Base-by-base conservation (phyloP, 352 stramenopile genomes). In the Phytopythium boreale region DNA sequence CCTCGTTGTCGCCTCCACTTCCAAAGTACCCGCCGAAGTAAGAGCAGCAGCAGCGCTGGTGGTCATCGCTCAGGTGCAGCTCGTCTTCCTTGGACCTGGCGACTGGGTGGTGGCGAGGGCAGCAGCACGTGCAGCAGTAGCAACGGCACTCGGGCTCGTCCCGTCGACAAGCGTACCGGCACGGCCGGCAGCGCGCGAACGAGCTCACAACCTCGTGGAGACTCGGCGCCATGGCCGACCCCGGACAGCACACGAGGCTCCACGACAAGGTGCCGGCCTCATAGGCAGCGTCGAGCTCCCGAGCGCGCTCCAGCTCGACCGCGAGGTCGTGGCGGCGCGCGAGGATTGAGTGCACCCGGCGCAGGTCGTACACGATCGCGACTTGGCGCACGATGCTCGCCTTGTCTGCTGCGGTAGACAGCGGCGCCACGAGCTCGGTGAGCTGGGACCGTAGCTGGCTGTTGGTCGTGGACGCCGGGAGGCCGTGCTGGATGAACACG, bases 241-340 rank as follows among this genome's bases (percentile, higher is more conserved):
- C 85, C 11, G 85, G 85, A 62, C 75, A 90, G 56, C 77, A 87
- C 5, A 90, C 60, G n/a, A 93, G 63, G 46, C 76, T 88, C 59
- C 81, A 88, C 4, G 85, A 89, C 17, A 93, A 61, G 26, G 72
- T 77, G 31, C 75, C 77, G 24, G 79, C 70, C 37, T 87, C 75
- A 51, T 83, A 89, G 8, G 61, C 72, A 15, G 77, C 77, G 49
- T 89, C 80, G 9, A 90, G 69, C 2, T 72, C 72, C 1, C 80
- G 62, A 26, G 89, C 76, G 44, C 86, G 82, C 53, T 85, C 84
- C 12, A 90, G 68, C 22, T 82, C 67, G 49, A 84, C 70, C 2
- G 76, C 72, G 9, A 91, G 69, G 10, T 71, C 60, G 22, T 67
- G 62, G 15, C 86, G 75, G 10, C 71, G 70, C 31, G 87, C 68